Base-by-base conservation (phyloP, 805 yeast genomes). In the Dipodascus geniculatus region DNA sequence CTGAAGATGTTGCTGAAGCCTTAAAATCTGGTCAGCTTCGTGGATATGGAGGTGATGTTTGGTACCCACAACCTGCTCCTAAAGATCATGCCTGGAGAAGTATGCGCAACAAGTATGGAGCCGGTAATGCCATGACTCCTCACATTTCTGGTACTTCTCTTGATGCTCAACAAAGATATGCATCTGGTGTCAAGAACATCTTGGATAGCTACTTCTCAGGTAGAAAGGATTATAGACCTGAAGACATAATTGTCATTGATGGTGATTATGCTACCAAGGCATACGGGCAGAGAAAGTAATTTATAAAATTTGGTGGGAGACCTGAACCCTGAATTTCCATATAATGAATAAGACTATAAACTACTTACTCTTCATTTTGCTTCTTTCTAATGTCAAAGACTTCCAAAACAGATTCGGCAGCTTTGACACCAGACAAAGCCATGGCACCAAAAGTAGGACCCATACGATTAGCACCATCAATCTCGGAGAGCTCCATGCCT, bases 11-110 rank as follows among this genome's bases (percentile, higher is more conserved):
- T 58, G 89, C 87, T 0, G 89, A 74, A 14, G 91, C 91, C 0
- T 77, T 85, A 42, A 65, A 73, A 53, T 70, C 79, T 42, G 93
- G 93, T 51, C 82, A 82, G 61, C 66, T 85, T 51, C 74, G 83
- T 62, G 91, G 90, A 52, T 85, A 85, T 65, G 93, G 90, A 62
- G 93, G 91, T 61, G 93, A 85, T 68, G 93, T 85, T 20, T 85
- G 91, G 88, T 77, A 63, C 72, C 83, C 83, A n/a, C 95, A 85
- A 69, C 95, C 95, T 48, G 86, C 91, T 23, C 88, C 89, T 58
- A 71, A 72, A 53, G 76, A 75, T 66, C 89, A 84, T 64, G 89
- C 89, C 59, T 85, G 93, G 93, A 76, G 88, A 74, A 53, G 73
- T 9, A 77, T 84, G 81, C 65, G 71, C 50, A 83, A 83, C 77